phyloP scores from a whole-genome alignment of 2,329 filamentous ascomycete genomes.

The Aspergillus tamarii region DNA sequence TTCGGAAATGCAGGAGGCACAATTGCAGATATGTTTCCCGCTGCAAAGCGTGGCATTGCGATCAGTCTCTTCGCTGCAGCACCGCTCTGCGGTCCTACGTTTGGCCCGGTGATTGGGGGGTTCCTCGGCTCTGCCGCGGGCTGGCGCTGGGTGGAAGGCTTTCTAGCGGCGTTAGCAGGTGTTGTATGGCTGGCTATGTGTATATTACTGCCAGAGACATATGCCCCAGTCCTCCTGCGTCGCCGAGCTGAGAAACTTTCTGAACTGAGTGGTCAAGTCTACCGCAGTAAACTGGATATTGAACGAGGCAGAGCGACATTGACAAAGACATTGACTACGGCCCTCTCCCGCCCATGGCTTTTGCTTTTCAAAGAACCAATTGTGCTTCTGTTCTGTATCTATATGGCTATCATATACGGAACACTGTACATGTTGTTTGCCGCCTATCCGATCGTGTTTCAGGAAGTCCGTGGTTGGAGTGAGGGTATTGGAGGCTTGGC shows the following conservation, averaged over 20 bases:
- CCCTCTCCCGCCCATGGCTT: conserved; percentile 48
- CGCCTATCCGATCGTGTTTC: conserved; percentile 22
- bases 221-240: conserved; percentile 52
- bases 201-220: conserved; percentile 33
- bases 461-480: conserved; percentile 38
- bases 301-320: conserved; percentile 43
- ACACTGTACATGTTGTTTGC: conserved; percentile 24
- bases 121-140: conserved; percentile 65
- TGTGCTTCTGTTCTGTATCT: conserved; percentile 17
- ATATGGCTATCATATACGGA: conserved; percentile 31
- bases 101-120: conserved; percentile 65
- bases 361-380: conserved; percentile 27
- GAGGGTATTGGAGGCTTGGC: conserved; percentile 51
- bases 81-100: conserved; percentile 65
- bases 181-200: conserved; percentile 48
- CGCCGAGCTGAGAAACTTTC: conserved; percentile 49
- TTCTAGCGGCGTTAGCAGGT: conserved; percentile 65
- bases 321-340: conserved; percentile 43
- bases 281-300: conserved; percentile 38
- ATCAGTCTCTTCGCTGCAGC: conserved; percentile 68
- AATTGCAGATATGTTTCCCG: conserved; percentile 62
- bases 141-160: conserved; percentile 69
- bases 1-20: conserved; percentile 64
- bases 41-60: conserved; percentile 57
- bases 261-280: conserved; percentile 50